Percentiles rank a stretch among this genome's conserved stretches.
Evolutionary conservation across 2,329 filamentous ascomycete species (phyloP).

Genomic region (Xylariaceae sp.): DNA sequence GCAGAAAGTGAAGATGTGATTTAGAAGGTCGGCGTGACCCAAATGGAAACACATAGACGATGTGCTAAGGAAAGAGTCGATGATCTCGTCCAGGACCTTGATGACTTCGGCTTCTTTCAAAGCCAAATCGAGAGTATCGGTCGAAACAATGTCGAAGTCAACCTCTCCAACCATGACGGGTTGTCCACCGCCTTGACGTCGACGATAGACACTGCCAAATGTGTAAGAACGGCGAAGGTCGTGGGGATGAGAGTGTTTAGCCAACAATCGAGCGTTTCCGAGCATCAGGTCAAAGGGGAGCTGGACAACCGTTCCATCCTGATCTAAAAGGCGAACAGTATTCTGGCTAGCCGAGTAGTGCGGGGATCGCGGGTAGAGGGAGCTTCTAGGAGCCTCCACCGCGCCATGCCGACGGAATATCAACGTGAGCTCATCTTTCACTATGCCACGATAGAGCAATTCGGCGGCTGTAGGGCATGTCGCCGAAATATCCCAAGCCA

Average conservation of each 20-base stretch:
- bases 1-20: conserved; percentile 86
- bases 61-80: conserved; percentile 72
- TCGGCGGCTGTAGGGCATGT: conserved; percentile 51
- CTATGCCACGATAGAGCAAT: conserved; percentile 63
- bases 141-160: conserved; percentile 93
- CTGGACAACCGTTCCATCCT: conserved; percentile 81
- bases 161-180: conserved; percentile 81
- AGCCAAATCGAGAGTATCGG: conserved; percentile 72
- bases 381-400: conserved; percentile 68
- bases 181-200: conserved; percentile 70
- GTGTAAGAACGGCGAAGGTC: conserved; percentile 72
- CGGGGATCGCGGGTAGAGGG: conserved; percentile 74
- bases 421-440: conserved; percentile 66
- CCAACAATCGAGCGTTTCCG: conserved; percentile 78
- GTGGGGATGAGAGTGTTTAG: conserved; percentile 57
- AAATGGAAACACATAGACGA: conserved; percentile 81
- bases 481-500: conserved; percentile 66
- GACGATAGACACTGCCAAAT: conserved; percentile 83
- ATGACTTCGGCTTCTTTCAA: conserved; percentile 90
- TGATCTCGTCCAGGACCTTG: conserved; percentile 89
- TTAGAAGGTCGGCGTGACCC: conserved; percentile 80
- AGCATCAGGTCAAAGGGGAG: conserved; percentile 91
- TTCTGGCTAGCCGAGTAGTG: conserved; percentile 63
- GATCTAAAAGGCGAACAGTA: conserved; percentile 74
- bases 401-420: conserved; percentile 90